Evolutionary conservation across 352 stramenopile genomes (phyloP), one percentile per base, ranked within the genome.

Genomic region (Phytophthora litchii): DNA sequence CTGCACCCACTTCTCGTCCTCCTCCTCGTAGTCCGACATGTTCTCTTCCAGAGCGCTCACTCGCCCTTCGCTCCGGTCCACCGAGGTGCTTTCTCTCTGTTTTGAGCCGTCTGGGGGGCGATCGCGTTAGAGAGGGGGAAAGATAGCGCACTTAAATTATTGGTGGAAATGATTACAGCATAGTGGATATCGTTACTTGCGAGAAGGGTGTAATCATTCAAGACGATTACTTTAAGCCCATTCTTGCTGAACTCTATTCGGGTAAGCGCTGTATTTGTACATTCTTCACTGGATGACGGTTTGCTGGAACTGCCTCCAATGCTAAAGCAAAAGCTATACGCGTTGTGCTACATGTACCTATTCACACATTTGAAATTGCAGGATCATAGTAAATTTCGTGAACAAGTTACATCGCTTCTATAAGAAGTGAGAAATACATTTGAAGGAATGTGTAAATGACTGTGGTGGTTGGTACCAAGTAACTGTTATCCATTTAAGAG

Each of bases 1-100:
- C 73, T 96, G 88, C 70, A 96, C 89, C 89, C 89, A 97, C 72
- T 93, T 96, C 70, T 97, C 89, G 58, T 94, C 88, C 61, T 95
- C 89, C 54, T 96, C 85, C 49, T 96, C 88, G 72, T 94, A 95
- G 80, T 95, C 87, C 53, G 85, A 94, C 83, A 94, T 94, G 61
- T 56, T 66, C 37, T 47, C 42, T 46, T 54, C 17, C 37, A 34
- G 6, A 29, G 13, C 43, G 38, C 54, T 40, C 27, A 20, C 21
- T 37, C 36, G 4, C 29, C 27, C 64, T 69, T 61, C 60, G 43
- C 45, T 74, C 40, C 61, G 27, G 61, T 69, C 67, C 61, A 72
- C 66, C 61, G 40, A 75, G 67, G 59, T 49, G 54, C 46, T 59
- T 60, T 63, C 54, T 73, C 25, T 36, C 17, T 41, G 36, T 57